phyloP scores from a whole-genome alignment of 2,329 filamentous ascomycete species.

The Pseudohalonectria lignicola region DNA sequence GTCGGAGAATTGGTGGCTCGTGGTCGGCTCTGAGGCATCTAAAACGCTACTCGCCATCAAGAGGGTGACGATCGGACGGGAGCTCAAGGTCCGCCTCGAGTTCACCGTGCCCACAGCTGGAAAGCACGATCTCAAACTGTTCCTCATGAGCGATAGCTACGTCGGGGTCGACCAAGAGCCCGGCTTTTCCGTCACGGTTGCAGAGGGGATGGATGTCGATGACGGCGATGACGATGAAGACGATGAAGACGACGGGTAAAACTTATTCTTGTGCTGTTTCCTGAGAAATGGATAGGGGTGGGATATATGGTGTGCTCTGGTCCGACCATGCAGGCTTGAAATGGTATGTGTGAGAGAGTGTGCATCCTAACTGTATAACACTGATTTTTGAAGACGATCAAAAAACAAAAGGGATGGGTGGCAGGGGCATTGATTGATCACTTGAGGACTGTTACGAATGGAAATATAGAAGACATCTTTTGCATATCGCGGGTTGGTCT shows the following conservation, averaged over 20 bases:
- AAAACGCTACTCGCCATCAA: conserved; percentile 89
- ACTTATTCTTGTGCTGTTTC: too few relatives aligned
- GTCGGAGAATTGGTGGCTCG: conserved; percentile 97
- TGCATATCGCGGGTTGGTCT: too few relatives aligned
- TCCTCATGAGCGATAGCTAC: conserved; percentile 95
- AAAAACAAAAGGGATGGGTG: too few relatives aligned
- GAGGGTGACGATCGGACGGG: conserved; percentile 74
- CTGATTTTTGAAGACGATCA: too few relatives aligned
- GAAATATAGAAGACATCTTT: too few relatives aligned
- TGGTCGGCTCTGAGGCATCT: conserved; percentile 84
- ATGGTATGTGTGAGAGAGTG: too few relatives aligned
- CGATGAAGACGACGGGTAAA: conserved; percentile 5
- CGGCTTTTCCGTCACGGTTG: conserved; percentile 72
- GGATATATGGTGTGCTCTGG: too few relatives aligned
- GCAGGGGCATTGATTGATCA: too few relatives aligned
- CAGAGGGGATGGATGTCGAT: conserved; percentile 92
- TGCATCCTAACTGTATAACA: too few relatives aligned
- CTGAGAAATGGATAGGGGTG: too few relatives aligned
- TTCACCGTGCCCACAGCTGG: conserved; percentile 79
- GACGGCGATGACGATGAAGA: conserved; percentile 69
- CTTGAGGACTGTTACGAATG: too few relatives aligned
- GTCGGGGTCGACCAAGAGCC: conserved; percentile 95
- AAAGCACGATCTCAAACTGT: conserved; percentile 79
- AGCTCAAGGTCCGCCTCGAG: conserved; percentile 67
- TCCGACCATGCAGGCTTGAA: too few relatives aligned